Base-by-base conservation (phyloP, 2,329 filamentous ascomycete species). In the Talaromyces sp. region DNA sequence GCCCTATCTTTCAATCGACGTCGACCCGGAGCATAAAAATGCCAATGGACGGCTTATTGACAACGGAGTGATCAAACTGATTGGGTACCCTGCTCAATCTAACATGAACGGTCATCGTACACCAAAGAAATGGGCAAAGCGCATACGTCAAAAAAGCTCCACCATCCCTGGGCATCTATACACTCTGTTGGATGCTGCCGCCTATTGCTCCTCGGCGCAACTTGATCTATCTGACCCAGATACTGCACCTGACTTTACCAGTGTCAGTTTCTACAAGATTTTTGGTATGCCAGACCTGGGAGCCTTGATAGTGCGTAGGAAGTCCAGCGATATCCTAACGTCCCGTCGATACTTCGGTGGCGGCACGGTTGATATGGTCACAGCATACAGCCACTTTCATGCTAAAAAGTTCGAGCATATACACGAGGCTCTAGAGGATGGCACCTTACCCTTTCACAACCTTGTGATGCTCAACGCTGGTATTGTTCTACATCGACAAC, bases 241-340 rank as follows among this genome's bases (percentile, higher is more conserved):
- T 0, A 72, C 77, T 0, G 86, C 89, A 0, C 90, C 93, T 1
- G 93, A 98, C 73, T 98, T 98, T 67, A 88, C 86, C 0, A 89
- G 91, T 0, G 71, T 97, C 42, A 97, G 93, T 74, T 87, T 98
- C 66, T 96, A 97, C 79, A 98, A 98, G 75, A 93, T 97, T 16
- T 98, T 98, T 73, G 93, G 95, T 1, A 97, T 97, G 67, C 93
- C 93, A 0, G 91, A 97, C 72, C 80, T 98, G 2, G 93, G 93
- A 2, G 92, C 88, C 1, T 77, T 98, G 63, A 86, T 98, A 31
- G 86, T 98, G 11, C 86, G 89, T 40, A 92, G 90, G 67, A 81
- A 84, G 28, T 85, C 90, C 14, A 86, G 84, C 9, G 74, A 82
- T 33, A 72, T 88, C 2, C 86, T 96, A 46, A 79, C 83, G 35